Base-by-base conservation (phyloP, 129 eudicot species). In the Flaveria brownii region DNA sequence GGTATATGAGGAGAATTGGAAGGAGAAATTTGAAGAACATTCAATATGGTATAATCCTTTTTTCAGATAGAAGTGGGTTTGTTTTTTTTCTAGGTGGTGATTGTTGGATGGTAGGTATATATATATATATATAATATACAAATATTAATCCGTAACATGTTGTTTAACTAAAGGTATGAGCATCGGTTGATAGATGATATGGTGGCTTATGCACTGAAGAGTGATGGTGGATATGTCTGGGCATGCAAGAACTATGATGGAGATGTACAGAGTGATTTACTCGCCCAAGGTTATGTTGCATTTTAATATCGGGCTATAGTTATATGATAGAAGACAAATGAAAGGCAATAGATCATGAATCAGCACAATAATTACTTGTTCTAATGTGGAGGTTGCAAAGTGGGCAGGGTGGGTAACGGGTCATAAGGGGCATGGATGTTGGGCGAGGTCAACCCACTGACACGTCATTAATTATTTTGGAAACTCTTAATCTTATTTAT, bases 241-340 rank as follows among this genome's bases (percentile, higher is more conserved):
- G 96, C 98, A 57, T 94, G 98, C 88, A 94, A 94, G 74, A 94
- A 94, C 83, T 94, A 94, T 80, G 98, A 94, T 81, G 98, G 98
- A 79, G 98, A 94, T 86, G 97, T 94, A 2, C 98, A 88, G 77
- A 94, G 98, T 76, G 97, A 94, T 91, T 82, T 94, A 82, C 98
- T 94, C 71, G 98, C 98, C 52, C 97, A 91, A 88, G 98, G 98
- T 93, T 82, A 73, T 65, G 62, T 67, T 57, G 20, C 70, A 59
- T 68, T 70, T 33, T 77, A 3, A 52, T 56, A 22, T 23, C 0
- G 45, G 41, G 50, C 13, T 47, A 28, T 61, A 25, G 23, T 61
- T 59, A 63, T 51, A 50, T 13, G 47, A 5, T 54, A 62, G 28
- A 62, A 26, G 68, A 28, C 10, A 60, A 69, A 43, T n/a, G 42